Percentiles rank a stretch among this genome's conserved stretches.
Evolutionary conservation across 371 early-diverging fungal species (phyloP).

Genomic region (Zychaea mexicana): DNA sequence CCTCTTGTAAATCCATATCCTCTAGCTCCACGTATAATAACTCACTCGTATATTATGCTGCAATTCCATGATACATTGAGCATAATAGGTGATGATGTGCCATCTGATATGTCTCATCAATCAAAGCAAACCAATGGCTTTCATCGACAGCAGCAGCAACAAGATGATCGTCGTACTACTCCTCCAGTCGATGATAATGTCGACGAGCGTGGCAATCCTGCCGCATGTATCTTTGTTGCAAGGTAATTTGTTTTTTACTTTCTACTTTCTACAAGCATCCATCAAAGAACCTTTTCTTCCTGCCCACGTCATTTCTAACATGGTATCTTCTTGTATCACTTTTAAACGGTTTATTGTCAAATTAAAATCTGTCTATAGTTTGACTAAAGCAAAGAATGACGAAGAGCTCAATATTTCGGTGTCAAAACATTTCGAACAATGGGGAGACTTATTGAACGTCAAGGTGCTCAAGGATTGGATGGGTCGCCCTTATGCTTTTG

Average conservation of each 20-base stretch:
- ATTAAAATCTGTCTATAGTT: constrained; percentile 51
- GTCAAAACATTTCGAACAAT: constrained; percentile 63
- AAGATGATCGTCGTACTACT: background rate
- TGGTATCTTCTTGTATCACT: too few species aligned
- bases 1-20: too few species aligned
- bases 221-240: constrained; percentile 62
- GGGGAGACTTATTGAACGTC: constrained; percentile 73
- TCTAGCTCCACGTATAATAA: too few species aligned
- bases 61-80: too few species aligned
- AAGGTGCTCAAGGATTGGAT: constrained; percentile 82
- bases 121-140: too few species aligned
- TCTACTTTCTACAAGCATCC: background rate
- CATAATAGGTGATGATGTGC: background rate
- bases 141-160: too few species aligned
- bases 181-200: background rate
- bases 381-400: constrained; percentile 64
- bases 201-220: constrained; percentile 39
- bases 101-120: background rate
- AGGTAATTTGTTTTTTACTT: constrained; percentile 26
- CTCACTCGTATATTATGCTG: too few species aligned
- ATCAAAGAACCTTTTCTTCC: background rate
- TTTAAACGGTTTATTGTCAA: too few species aligned
- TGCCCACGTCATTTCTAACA: too few species aligned
- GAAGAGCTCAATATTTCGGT: constrained; percentile 63
- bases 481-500: constrained; percentile 85